A percentile compares a stretch with the other conserved stretches of the same genome.
Evolutionary conservation across 768 basidiomycete species (phyloP).

Genomic region (Neoboletus brunneissimus): DNA sequence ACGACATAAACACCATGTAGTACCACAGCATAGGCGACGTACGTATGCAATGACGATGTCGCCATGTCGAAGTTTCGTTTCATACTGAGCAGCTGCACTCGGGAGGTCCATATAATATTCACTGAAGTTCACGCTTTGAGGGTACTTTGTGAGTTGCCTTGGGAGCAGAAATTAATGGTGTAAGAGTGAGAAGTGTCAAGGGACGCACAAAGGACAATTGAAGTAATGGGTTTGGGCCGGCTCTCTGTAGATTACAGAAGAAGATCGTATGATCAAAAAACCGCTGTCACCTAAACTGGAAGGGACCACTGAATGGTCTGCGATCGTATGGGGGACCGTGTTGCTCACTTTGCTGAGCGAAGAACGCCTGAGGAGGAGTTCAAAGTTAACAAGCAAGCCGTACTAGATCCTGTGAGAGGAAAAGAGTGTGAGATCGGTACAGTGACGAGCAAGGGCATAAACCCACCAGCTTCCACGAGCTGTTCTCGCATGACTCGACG

Average conservation of each 20-base stretch:
- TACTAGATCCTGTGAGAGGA: conserved; percentile 66
- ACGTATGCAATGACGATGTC: conserved; percentile 53
- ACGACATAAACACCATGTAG: conserved; percentile 2
- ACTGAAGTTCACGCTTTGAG: conserved; percentile 19
- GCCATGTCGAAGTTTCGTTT: conserved; percentile 49
- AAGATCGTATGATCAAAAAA: conserved; percentile 67
- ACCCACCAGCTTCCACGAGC: conserved; percentile 49
- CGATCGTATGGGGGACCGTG: not conserved
- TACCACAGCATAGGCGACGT: conserved; percentile 10
- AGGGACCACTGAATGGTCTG: conserved; percentile 4
- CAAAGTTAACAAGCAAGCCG: conserved; percentile 71
- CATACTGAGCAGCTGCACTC: conserved; percentile 42
- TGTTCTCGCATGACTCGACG: conserved; percentile 67
- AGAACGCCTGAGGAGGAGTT: conserved; percentile 73
- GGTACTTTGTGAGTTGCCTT: conserved; percentile 36
- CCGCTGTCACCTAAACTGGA: conserved; percentile 77
- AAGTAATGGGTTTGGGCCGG: conserved; percentile 34
- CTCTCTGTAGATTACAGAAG: conserved; percentile 53
- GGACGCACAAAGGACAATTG: conserved; percentile 32
- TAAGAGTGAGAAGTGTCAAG: not conserved
- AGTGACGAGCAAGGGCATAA: conserved; percentile 21
- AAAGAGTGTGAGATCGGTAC: not conserved
- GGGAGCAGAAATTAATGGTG: not conserved
- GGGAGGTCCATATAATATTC: conserved; percentile 36
- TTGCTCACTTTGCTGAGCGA: conserved; percentile 71